Percentiles rank a stretch among this genome's conserved stretches.
Evolutionary conservation across 768 basidiomycete species (phyloP).

Genomic region (Panellus pusillus): DNA sequence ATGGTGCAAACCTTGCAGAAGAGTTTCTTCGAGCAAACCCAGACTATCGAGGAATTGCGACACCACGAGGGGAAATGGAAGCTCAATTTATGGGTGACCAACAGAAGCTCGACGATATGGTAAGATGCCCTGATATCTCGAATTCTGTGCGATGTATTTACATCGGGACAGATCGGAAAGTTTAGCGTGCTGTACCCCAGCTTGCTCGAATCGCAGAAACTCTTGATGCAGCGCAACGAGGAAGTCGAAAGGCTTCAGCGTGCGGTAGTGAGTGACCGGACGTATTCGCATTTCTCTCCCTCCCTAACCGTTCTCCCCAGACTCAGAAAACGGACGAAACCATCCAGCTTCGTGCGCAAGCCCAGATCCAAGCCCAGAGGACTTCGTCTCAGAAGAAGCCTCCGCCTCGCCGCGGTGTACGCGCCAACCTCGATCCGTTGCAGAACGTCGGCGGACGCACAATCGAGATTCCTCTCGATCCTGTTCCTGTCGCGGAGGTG

Average conservation of each 20-base stretch:
- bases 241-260: conserved; percentile 5
- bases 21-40: background rate
- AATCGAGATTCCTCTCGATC: conserved; percentile 14
- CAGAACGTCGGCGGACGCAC: conserved; percentile 7
- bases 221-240: conserved; percentile 11
- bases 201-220: conserved; percentile 6
- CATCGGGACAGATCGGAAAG: no score
- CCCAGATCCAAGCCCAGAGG: conserved; percentile 2
- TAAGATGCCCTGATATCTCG: conserved; percentile 1
- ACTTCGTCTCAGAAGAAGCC: background rate
- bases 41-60: conserved; percentile 5
- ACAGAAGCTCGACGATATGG: conserved; percentile 7
- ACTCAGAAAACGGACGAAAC: conserved; percentile 8
- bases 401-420: conserved; percentile 14
- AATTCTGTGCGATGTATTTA: background rate
- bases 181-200: background rate
- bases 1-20: background rate
- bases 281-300: background rate
- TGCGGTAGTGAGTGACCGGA: conserved; percentile 7
- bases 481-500: background rate
- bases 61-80: conserved; percentile 10
- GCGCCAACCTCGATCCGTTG: conserved; percentile 10
- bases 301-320: conserved; percentile 1
- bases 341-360: conserved; percentile 10
- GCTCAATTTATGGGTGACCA: conserved; percentile 14